Evolutionary conservation across 441 rosid species (phyloP).

Genomic region (Pelargonium cotyledonis): DNA sequence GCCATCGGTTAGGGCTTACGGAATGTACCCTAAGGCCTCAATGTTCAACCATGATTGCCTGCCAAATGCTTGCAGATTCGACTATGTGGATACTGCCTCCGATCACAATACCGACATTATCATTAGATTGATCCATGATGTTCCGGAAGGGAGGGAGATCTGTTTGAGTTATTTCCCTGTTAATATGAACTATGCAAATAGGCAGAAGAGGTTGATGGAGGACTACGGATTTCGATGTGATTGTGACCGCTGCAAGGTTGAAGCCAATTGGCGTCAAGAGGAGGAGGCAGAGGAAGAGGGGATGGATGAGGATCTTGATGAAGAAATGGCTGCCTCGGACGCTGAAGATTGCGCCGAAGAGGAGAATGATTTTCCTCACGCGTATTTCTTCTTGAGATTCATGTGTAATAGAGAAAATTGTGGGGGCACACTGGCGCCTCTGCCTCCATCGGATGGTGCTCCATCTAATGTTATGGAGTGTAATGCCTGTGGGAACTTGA

Average conservation of each 20-base stretch:
- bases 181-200: conserved; percentile 40
- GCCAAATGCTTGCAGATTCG: conserved; percentile 89
- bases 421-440: conserved; percentile 70
- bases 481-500: conserved; percentile 67
- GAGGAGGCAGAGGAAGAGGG: conserved; percentile 33
- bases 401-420: conserved; percentile 63
- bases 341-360: conserved; percentile 24
- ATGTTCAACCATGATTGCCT: conserved; percentile 85
- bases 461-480: conserved; percentile 61
- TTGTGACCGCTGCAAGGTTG: conserved; percentile 84
- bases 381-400: conserved; percentile 68
- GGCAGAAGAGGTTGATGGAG: conserved; percentile 56
- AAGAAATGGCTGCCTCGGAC: conserved; percentile 28
- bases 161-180: conserved; percentile 90
- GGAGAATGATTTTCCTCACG: conserved; percentile 56
- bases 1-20: conserved; percentile 68
- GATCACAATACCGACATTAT: conserved; percentile 51
- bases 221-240: conserved; percentile 73
- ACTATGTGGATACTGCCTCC: conserved; percentile 47
- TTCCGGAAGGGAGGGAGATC: conserved; percentile 74
- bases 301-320: conserved; percentile 37
- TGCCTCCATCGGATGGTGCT: conserved; percentile 36
- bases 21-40: conserved; percentile 64
- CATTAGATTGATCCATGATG: conserved; percentile 76
- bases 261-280: conserved; percentile 69